Percentiles rank a stretch among this genome's conserved stretches.
Conservation (phyloP, 306 rosid genomes). For the Dryas alaskensis region DNA sequence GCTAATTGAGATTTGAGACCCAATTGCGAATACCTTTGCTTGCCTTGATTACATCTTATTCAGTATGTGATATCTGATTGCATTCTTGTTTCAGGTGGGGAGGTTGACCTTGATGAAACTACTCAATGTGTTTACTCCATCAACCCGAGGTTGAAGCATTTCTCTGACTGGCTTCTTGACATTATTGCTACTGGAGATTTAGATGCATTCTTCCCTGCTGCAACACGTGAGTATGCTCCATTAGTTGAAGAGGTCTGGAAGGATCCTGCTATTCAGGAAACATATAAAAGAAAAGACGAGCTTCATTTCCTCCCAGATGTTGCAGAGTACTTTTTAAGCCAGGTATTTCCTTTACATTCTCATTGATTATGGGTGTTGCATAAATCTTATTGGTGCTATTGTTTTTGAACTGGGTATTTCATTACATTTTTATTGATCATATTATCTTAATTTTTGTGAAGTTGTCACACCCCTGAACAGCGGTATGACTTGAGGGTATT, state of each 20-base stretch:
- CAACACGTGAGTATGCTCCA: slow-evolving; percentile 98
- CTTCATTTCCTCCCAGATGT: slow-evolving; percentile 95
- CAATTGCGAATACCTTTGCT: not conserved
- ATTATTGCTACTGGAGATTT: slow-evolving; percentile 97
- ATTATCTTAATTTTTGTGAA: not conserved
- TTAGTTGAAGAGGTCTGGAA: slow-evolving; percentile 97
- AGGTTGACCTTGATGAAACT: slow-evolving; percentile 39
- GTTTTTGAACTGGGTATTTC: not conserved
- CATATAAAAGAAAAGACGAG: slow-evolving; percentile 82
- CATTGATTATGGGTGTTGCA: not conserved
- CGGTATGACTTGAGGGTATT: no score
- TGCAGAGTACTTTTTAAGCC: slow-evolving; percentile 85
- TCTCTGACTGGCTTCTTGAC: slow-evolving; percentile 97
- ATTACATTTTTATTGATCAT: not conserved
- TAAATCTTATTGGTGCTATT: not conserved
- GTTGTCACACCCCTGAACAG: not conserved
- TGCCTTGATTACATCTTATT: slow-evolving; percentile 24
- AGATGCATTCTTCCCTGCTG: slow-evolving; percentile 98
- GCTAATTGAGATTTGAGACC: not conserved
- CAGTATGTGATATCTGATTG: slow-evolving; percentile 20
- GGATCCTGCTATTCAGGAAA: slow-evolving; percentile 93
- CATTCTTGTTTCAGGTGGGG: slow-evolving; percentile 50
- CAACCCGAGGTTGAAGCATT: slow-evolving; percentile 91
- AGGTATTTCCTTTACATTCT: slow-evolving; percentile 39
- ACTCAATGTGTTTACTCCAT: slow-evolving; percentile 67